A percentile compares a stretch with the other conserved stretches of the same genome.
Conservation (phyloP, 192 early-diverging fungal species). For the Coemansia interrupta region DNA sequence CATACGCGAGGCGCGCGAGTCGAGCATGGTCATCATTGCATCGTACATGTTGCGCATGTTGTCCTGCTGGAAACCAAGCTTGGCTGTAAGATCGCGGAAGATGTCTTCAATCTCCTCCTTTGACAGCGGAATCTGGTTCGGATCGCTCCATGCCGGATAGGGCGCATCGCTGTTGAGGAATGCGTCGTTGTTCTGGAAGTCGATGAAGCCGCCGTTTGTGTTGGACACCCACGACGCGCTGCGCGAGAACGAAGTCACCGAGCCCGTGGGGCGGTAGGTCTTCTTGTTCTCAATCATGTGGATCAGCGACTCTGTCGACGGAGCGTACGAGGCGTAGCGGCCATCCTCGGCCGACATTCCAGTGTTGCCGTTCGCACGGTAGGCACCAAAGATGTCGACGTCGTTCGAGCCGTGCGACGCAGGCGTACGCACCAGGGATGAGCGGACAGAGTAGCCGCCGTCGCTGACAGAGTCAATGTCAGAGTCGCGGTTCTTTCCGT, state of each 20-base stretch:
- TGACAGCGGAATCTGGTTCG: slow-evolving; percentile 62
- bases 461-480: slow-evolving; percentile 56
- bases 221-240: slow-evolving; percentile 58
- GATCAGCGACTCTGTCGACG: slow-evolving; percentile 66
- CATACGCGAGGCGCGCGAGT: slow-evolving; percentile 75
- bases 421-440: slow-evolving; percentile 58
- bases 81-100: slow-evolving; percentile 61
- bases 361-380: slow-evolving; percentile 34
- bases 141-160: slow-evolving; percentile 58
- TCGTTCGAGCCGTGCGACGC: slow-evolving; percentile 52
- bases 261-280: slow-evolving; percentile 55
- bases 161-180: slow-evolving; percentile 49
- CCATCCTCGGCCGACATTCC: slow-evolving; percentile 55
- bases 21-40: slow-evolving; percentile 73
- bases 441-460: slow-evolving; percentile 54
- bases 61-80: slow-evolving; percentile 77
- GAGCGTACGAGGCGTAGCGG: slow-evolving; percentile 65
- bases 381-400: slow-evolving; percentile 55
- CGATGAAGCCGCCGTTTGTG: slow-evolving; percentile 49
- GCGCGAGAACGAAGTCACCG: slow-evolving; percentile 57
- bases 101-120: slow-evolving; percentile 67
- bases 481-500: slow-evolving; percentile 49
- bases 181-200: slow-evolving; percentile 54
- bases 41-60: slow-evolving; percentile 75
- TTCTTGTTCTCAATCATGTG: slow-evolving; percentile 67